Base-by-base conservation (phyloP, 306 rosid genomes). In the Crotalaria pallida region DNA sequence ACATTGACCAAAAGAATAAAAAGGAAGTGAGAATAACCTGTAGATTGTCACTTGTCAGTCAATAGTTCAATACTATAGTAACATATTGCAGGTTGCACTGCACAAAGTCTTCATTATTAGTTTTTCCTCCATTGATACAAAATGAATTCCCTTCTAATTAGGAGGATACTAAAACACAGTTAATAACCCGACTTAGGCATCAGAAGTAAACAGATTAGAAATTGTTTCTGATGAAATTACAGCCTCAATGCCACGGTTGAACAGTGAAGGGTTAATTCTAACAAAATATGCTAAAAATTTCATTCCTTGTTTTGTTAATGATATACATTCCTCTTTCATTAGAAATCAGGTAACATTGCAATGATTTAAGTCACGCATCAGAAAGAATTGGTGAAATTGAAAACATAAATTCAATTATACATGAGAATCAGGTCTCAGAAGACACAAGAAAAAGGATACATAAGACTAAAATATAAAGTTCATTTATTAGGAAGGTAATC, bases 1-100 rank as follows among this genome's bases (percentile, higher is more conserved):
- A 58, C 59, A 62, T 34, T 5, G 49, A 77, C 49, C n/a, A 13
- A 36, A 48, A 68, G n/a, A 26, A 53, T 33, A 40, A 10, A 58
- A 81, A 27, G 40, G 10, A 66, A 66, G 75, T 10, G 58, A 66
- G 61, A 71, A 44, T 79, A 55, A 94, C 97, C 96, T 87, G 96
- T 61, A 94, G 82, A 78, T 88, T 94, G 80, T 78, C 80, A 1
- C n/a, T n/a, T n/a, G n/a, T n/a, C n/a, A n/a, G n/a, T n/a, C n/a
- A n/a, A n/a, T n/a, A n/a, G n/a, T 97, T 92, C 71, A 94, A 33
- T 31, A 94, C 96, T 75, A 85, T 63, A 40, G 90, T 83, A 76
- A 87, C 92, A 80, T 94, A 94, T 7, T 94, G 81, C 63, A 90
- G 76, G 69, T 94, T 94, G 93, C 98, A 94, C 96, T 94, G 96